Evolutionary conservation across 2,329 filamentous ascomycete species (phyloP), one percentile per base, ranked within the genome.

Genomic region (Cladophialophora exuberans): DNA sequence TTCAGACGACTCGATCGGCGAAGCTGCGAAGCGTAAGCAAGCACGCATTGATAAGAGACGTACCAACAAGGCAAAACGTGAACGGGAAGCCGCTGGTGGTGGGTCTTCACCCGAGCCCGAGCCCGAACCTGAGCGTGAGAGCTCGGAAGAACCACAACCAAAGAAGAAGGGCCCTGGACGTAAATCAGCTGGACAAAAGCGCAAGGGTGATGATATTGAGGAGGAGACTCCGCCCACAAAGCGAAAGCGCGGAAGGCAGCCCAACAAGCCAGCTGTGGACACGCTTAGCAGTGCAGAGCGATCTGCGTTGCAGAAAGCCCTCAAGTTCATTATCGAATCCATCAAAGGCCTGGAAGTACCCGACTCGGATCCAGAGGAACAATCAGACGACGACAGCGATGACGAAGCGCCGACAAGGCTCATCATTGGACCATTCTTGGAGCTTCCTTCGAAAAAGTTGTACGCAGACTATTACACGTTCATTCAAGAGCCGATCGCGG

Each of bases 381-480:
- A 83, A 10, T 73, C 73, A 5, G 50, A 79, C 69, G 62, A 81
- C 70, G 53, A 83, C 76, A 70, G 76, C 17, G 75, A 79, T 53
- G 79, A 81, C 33, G 76, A 80, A 5, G 72, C 76, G 17, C 73
- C 78, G 3, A 88, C 86, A 65, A 89, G 92, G 43, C 82, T 90
- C 50, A 90, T 97, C 68, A 97, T 97, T 62, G 91, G 92, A 26
- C 93, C 92, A 0, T 99, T 99, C 72, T 83, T 97, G 72, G 92
- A 94, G 68, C 79, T 97, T 26, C 93, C 93, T 1, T 87, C 90
- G 35, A 95, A 90, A 76, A 86, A 87, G 56, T 86, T 93, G 56
- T 99, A 95, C 69, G 88, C 90, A 22, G 92, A 97, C 70, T 99
- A 99, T 77, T 99, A 97, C 71, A 77, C 93, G 69, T 85, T 97